Percentiles rank a stretch among this genome's conserved stretches.
Conservation (phyloP, 139 green algal species). For the Chlamydomonas sp. region DNA sequence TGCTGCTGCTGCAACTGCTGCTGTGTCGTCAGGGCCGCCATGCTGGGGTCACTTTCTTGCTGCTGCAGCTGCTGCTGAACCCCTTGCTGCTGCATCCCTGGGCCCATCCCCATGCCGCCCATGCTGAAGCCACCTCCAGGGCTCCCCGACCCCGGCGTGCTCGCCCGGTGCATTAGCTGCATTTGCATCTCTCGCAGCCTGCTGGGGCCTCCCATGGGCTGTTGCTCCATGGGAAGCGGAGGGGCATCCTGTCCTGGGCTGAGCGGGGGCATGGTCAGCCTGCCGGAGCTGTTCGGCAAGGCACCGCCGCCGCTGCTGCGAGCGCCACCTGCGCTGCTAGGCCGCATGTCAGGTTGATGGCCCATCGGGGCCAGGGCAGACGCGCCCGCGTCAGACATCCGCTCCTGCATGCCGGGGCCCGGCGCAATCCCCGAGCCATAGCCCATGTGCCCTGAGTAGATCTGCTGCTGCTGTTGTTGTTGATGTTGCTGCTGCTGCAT, state of each 20-base stretch:
- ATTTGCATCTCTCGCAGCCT: not conserved
- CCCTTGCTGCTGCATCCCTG: not conserved
- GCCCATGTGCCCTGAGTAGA: no score
- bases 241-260: no score
- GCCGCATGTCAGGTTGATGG: not conserved
- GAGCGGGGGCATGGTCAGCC: no score
- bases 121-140: not conserved
- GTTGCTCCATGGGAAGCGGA: no score
- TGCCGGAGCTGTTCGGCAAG: not conserved
- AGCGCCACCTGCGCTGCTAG: not conserved
- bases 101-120: not conserved
- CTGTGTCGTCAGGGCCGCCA: not conserved
- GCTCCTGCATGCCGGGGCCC: no score
- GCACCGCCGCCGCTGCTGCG: not conserved
- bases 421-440: not conserved
- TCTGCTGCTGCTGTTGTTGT: slow-evolving; percentile 1
- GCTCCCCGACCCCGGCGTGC: not conserved
- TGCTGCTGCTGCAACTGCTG: not conserved
- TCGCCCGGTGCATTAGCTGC: not conserved
- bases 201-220: no score
- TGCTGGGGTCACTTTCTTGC: not conserved
- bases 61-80: not conserved
- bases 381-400: no score
- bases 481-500: not conserved
- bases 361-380: no score